Evolutionary conservation across 2,329 filamentous ascomycete species (phyloP), one percentile per base, ranked within the genome.

Genomic region (Penicillium vulpinum): DNA sequence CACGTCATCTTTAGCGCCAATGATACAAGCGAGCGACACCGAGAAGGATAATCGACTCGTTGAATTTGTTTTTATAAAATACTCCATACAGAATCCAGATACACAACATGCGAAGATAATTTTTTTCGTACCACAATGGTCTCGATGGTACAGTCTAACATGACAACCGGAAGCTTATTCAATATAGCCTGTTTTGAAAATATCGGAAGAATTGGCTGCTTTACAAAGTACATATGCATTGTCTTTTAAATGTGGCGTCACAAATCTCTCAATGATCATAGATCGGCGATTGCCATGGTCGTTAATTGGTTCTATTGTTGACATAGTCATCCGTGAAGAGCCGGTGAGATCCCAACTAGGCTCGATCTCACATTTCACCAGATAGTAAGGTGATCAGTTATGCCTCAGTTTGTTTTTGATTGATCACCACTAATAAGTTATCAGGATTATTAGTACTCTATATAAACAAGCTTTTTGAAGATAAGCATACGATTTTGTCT

Each of bases 1-100:
- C 48, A 47, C 57, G 54, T 59, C 48, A 52, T 39, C 24, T 40
- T 56, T 52, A 28, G 48, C 48, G 54, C 54, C 4, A 33, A 56
- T 43, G 26, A 43, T 33, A 44, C 47, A 51, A 52, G 35, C 41
- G 33, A 35, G 48, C 40, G 33, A 22, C 21, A 35, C 18, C 18
- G 10, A 47, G 15, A 24, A 36, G 7, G 24, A 46, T n/a, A 31
- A 29, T 24, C 16, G 3, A 24, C 28, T 33, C 3, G 8, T 13
- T 45, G 1, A 3, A 15, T 24, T 33, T 33, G 3, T 35, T 5
- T 22, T 15, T n/a, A 10, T 31, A 8, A 18, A 46, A 33, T n/a
- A 31, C 18, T 46, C 18, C 1, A 5, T 16, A n/a, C 1, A 0
- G 9, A 8, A 21, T 24, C 21, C 15, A 46, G 29, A 33, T 13